Base-by-base conservation (phyloP, 768 basidiomycete species). In the Hygrophorus pudorinus region DNA sequence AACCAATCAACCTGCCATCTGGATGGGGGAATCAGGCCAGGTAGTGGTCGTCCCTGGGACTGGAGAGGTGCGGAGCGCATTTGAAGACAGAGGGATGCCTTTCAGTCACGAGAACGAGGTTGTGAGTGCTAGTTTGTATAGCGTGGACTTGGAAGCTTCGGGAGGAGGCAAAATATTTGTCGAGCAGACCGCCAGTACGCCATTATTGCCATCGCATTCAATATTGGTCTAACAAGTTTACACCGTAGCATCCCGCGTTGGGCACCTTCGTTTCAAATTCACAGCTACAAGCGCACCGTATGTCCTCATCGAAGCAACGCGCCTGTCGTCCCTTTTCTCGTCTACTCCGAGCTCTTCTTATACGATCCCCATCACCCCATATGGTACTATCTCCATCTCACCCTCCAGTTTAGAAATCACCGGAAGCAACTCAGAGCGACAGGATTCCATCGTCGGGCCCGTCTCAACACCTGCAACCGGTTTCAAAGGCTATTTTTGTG, bases 1-100 rank as follows among this genome's bases (percentile, higher is more conserved):
- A 4, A 88, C 86, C 3, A 78, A 85, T 43, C 87, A 87, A 51
- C 85, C 86, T 9, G 87, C 87, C 0, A 88, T 90, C 30, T 89
- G 85, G 86, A 89, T 90, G 85, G 86, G 81, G 2, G 84, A 85
- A 52, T 83, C 77, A 49, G 84, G 73, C 0, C 73, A 75, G 38
- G 73, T 79, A 2, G 66, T 73, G 4, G 65, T 86, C 18, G 68
- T 71, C 21, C 81, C 84, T 9, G 82, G 83, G 5, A 60, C 67
- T 2, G 60, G 65, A 0, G 37, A 48, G 12, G 60, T 81, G 4
- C 66, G 62, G 39, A 60, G 65, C 13, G 56, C 52, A 2, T 76
- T 80, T 44, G 72, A 71, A 21, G 59, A 68, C 17, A 67, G 78
- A 6, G 76, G 72, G 1, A 62, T 78, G 60, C 35, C 33, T 1